These are phyloP conservation scores for Croton setiger DNA, from an alignment of 441 rosid genomes.

Conservation along the genomic window DNA sequence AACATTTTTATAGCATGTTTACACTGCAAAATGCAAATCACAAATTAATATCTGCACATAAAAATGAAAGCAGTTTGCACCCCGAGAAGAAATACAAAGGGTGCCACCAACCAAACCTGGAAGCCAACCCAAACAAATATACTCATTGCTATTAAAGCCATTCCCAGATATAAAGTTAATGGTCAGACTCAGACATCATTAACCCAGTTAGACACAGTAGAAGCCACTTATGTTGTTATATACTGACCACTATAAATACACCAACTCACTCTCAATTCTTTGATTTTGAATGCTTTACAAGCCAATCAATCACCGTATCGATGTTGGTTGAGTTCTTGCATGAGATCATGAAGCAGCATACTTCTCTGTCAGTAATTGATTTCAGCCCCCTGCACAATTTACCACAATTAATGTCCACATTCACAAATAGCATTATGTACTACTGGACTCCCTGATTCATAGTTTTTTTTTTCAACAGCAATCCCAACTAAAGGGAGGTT, in stretches of 20 bases:
- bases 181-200: constrained; percentile 25
- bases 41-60: constrained; percentile 29
- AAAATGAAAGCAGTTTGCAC: constrained; percentile 24
- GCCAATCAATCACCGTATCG: constrained; percentile 89
- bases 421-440: not conserved
- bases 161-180: constrained; percentile 13
- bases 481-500: not conserved
- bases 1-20: constrained; percentile 19
- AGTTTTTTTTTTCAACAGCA: not conserved
- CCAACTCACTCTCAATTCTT: constrained; percentile 37
- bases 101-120: not conserved
- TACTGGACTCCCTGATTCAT: not conserved
- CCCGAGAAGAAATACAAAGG: constrained; percentile 15
- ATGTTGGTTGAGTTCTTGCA: constrained; percentile 95
- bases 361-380: constrained; percentile 75
- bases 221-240: constrained; percentile 11
- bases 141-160: constrained; percentile 1
- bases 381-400: constrained; percentile 66
- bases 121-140: constrained; percentile 15
- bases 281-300: constrained; percentile 85
- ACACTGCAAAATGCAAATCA: constrained; percentile 22
- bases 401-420: not conserved
- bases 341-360: constrained; percentile 95
- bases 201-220: constrained; percentile 22
- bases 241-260: constrained; percentile 7